These are phyloP conservation scores for Paraphoma sp. DNA, from an alignment of 2,329 filamentous ascomycete genomes.

Conservation along the genomic window DNA sequence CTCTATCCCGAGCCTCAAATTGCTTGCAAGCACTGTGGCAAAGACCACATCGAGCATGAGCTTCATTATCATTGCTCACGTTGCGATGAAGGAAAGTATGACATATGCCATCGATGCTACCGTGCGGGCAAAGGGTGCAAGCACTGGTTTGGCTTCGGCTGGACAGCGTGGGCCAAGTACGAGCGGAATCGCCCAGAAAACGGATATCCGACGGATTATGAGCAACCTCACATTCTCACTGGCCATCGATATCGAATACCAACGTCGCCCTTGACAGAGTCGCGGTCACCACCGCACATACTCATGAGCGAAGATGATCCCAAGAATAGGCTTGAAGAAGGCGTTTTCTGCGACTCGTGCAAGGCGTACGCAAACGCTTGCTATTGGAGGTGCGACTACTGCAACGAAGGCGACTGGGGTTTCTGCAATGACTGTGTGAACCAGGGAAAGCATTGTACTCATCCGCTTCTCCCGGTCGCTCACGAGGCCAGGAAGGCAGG, in stretches of 20 bases:
- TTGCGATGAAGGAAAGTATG: slow-evolving; percentile 75
- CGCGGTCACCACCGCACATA: slow-evolving; percentile 23
- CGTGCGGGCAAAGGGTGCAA: slow-evolving; percentile 76
- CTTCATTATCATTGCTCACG: slow-evolving; percentile 81
- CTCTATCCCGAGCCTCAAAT: slow-evolving; percentile 75
- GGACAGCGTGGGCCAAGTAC: slow-evolving; percentile 72
- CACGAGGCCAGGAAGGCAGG: slow-evolving; percentile 55
- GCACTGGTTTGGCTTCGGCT: slow-evolving; percentile 88
- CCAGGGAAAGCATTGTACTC: slow-evolving; percentile 79
- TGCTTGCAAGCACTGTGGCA: slow-evolving; percentile 74
- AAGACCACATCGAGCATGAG: slow-evolving; percentile 78
- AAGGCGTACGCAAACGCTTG: slow-evolving; percentile 76
- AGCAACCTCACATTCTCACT: slow-evolving; percentile 61
- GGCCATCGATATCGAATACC: slow-evolving; percentile 53
- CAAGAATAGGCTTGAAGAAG: slow-evolving; percentile 71
- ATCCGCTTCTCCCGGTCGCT: slow-evolving; percentile 78
- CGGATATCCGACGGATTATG: slow-evolving; percentile 49
- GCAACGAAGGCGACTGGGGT: slow-evolving; percentile 94
- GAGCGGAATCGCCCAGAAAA: slow-evolving; percentile 53
- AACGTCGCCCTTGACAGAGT: slow-evolving; percentile 29
- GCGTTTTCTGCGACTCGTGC: slow-evolving; percentile 85
- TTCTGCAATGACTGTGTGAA: slow-evolving; percentile 91
- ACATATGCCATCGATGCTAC: slow-evolving; percentile 84
- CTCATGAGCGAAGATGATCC: slow-evolving; percentile 71
- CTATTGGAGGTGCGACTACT: slow-evolving; percentile 87